Conservation (phyloP, 306 rosid genomes). For the Myrica gale region DNA sequence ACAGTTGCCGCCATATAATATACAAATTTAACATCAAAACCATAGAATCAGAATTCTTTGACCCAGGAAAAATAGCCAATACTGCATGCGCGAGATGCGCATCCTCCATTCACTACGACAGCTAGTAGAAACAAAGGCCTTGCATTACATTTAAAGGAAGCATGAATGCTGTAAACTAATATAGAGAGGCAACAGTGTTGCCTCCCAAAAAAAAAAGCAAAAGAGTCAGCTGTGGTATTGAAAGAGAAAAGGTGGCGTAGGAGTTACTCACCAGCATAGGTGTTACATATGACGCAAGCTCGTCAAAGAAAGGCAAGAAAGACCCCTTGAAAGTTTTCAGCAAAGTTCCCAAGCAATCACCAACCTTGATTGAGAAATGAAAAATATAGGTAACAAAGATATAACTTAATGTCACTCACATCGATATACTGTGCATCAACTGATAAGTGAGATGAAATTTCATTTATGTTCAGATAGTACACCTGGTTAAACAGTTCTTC, state of each 20-base stretch:
- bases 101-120: background rate
- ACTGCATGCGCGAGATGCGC: background rate
- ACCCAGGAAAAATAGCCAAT: background rate
- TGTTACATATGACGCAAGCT: constrained; percentile 74
- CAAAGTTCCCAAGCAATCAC: constrained; percentile 94
- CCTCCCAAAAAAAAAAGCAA: too few species aligned
- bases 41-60: too few species aligned
- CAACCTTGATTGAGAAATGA: constrained; percentile 55
- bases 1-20: background rate
- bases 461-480: constrained; percentile 12
- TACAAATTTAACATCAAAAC: background rate
- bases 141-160: background rate
- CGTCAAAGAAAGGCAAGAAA: constrained; percentile 94
- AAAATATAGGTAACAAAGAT: constrained; percentile 2
- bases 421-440: constrained; percentile 16
- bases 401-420: background rate
- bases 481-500: constrained; percentile 98
- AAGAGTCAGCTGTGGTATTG: background rate
- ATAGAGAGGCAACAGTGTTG: background rate
- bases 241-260: background rate
- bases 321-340: constrained; percentile 81
- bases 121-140: background rate
- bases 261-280: constrained; percentile 89
- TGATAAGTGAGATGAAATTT: constrained; percentile 15
- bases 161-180: background rate